A percentile compares a stretch with the other conserved stretches of the same genome.
phyloP scores from a whole-genome alignment of 345 rosid genomes.

The Citrus unshiu region DNA sequence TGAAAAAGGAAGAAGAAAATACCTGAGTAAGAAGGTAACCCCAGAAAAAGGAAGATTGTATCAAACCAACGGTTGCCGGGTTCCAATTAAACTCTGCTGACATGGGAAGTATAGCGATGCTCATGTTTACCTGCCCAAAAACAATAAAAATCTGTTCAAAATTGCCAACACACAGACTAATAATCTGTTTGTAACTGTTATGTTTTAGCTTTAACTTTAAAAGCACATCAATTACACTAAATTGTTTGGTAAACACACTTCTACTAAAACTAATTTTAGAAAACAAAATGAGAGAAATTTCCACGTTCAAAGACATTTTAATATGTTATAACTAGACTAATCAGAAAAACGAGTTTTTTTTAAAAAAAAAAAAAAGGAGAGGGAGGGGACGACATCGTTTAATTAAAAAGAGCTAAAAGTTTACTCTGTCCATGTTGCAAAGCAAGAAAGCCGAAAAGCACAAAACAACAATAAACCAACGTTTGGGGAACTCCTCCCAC shows the following conservation, averaged over 20 bases:
- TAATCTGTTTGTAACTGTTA: neutral
- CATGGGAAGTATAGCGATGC: conserved; percentile 98
- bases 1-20: neutral
- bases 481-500: conserved; percentile 90
- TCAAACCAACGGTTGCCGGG: conserved; percentile 80
- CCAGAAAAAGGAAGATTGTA: conserved; percentile 98
- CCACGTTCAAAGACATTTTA: neutral
- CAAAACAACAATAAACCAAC: conserved; percentile 81
- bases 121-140: conserved; percentile 86
- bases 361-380: neutral
- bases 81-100: conserved; percentile 89
- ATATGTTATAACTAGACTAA: too few relatives aligned
- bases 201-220: neutral
- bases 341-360: neutral
- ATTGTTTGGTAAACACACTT: neutral
- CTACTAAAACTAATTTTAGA: neutral
- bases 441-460: conserved; percentile 90
- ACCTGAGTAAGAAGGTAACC: conserved; percentile 96
- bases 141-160: conserved; percentile 16
- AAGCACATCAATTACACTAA: neutral
- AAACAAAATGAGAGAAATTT: neutral
- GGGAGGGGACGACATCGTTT: neutral
- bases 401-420: conserved; percentile 1
- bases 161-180: conserved; percentile 9
- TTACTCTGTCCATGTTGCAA: conserved; percentile 92